Evolutionary conservation across 2,329 filamentous ascomycete species (phyloP), one percentile per base, ranked within the genome.

Genomic region (Scedosporium aurantiacum): DNA sequence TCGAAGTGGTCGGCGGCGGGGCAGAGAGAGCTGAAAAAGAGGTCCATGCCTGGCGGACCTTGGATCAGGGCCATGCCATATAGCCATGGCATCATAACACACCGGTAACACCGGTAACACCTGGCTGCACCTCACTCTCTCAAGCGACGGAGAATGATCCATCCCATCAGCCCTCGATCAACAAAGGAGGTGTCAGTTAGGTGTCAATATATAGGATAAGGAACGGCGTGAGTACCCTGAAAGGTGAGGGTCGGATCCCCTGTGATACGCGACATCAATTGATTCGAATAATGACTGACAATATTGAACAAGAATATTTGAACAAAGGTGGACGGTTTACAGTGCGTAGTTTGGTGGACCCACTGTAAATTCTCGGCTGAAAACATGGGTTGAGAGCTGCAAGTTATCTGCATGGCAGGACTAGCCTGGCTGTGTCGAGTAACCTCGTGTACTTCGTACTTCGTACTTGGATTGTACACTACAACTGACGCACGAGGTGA

Each of bases 331-430:
- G 18, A 21, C 16, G 16, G 23, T 52, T n/a, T 27, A 60, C 57
- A 60, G 57, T 60, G 23, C 32, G 4, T 21, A 4, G 14, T 32
- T 50, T 18, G 21, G 16, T 47, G 3, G 8, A 50, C 37, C n/a
- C 18, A 60, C 57, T 60, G 57, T 60, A 23, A 47, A 37, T 32
- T 32, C 10, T 32, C 57, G 43, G 57, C 57, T 60, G 57, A 60
- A 60, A 60, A 60, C 25, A 28, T 28, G 28, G 21, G 25, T 25
- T 6, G 8, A 27, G 41, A n/a, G 12, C 43, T 50, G 43, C 41
- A 37, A 25, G n/a, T 25, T 25, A 21, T 52, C 47, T 52, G 47
- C 47, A 52, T 12, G 23, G 47, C 47, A 52, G 23, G 21, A 12
- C 47, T 21, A 52, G 47, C 47, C 21, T 12, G 28, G 28, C 28